Evolutionary conservation across 805 yeast species (phyloP).

Genomic region (Metschnikowia vanudenii): DNA sequence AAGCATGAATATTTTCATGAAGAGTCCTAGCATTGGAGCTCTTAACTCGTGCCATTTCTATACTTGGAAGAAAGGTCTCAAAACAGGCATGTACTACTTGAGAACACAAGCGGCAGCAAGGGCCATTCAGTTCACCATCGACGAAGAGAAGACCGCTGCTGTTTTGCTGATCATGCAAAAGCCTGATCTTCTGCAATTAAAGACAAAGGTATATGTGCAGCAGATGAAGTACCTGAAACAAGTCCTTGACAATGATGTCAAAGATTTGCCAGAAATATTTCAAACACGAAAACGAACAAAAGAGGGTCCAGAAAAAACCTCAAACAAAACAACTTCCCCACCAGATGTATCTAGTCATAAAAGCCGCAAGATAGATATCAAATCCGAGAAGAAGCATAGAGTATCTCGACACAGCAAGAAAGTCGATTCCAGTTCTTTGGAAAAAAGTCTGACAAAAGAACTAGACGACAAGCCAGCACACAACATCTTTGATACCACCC

Average conservation of each 20-base stretch:
- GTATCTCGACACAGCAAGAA: background rate
- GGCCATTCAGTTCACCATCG: slow-evolving; percentile 35
- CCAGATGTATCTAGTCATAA: background rate
- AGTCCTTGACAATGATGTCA: background rate
- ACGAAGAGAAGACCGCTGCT: slow-evolving; percentile 1
- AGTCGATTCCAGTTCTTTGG: background rate
- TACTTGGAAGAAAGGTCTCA: slow-evolving; percentile 40
- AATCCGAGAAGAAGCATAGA: background rate
- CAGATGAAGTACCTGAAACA: background rate
- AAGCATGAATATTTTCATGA: slow-evolving; percentile 42
- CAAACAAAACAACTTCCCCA: background rate
- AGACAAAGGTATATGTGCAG: background rate
- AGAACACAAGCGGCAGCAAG: slow-evolving; percentile 39
- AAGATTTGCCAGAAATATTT: background rate
- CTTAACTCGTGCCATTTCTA: slow-evolving; percentile 46
- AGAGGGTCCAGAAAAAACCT: background rate
- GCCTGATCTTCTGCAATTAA: slow-evolving; percentile 4
- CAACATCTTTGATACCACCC: slow-evolving; percentile 36
- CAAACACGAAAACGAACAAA: background rate
- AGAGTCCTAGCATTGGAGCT: slow-evolving; percentile 37
- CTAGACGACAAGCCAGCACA: slow-evolving; percentile 7
- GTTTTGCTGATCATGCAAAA: slow-evolving; percentile 2
- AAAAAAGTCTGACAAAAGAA: background rate
- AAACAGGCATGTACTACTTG: slow-evolving; percentile 40
- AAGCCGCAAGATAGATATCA: background rate